Evolutionary conservation across 169 alveolate genomes (phyloP), one percentile per base, ranked within the genome.

Genomic region (Plasmodium gonderi): DNA sequence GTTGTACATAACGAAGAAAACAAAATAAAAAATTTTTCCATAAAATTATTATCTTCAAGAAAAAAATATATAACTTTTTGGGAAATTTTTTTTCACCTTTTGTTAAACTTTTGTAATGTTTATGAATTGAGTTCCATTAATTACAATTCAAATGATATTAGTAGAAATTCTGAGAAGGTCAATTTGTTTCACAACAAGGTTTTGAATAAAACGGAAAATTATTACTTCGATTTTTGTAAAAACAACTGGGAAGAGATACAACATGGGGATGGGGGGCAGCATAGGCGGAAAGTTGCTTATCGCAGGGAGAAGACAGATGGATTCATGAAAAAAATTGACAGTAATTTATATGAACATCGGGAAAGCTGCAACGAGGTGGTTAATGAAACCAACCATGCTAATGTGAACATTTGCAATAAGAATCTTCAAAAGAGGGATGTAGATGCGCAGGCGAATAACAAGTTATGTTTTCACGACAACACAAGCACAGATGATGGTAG

Each of bases 31-130:
- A 87, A 68, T 79, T 87, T 87, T 64, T 36, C 78, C 36, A 60
- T 77, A 11, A 87, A 40, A 47, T 38, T 87, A 38, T 36, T 60
- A 8, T 75, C 49, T 47, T 36, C 17, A 20, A 87, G 80, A 60
- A 87, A 87, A 60, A 87, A 49, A 51, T 87, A 87, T 64, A 26
- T 38, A 40, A 44, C 65, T 7, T 87, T 87, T 87, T 87, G 93
- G 93, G 80, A 87, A 38, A 44, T 87, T 20, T 75, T 87, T 77
- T 87, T 87, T 75, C 93, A 87, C 47, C 36, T 87, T 40, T 38
- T 87, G 69, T 76, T 87, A 51, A 87, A 87, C 47, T 87, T 87
- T 87, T 87, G 93, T 79, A 87, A 87, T 87, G 72, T 87, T 4
- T 87, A 87, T 29, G 93, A 87, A 76, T 54, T 87, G 47, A 77